Base-by-base conservation (phyloP, 306 rosid genomes). In the Albizia julibrissin region DNA sequence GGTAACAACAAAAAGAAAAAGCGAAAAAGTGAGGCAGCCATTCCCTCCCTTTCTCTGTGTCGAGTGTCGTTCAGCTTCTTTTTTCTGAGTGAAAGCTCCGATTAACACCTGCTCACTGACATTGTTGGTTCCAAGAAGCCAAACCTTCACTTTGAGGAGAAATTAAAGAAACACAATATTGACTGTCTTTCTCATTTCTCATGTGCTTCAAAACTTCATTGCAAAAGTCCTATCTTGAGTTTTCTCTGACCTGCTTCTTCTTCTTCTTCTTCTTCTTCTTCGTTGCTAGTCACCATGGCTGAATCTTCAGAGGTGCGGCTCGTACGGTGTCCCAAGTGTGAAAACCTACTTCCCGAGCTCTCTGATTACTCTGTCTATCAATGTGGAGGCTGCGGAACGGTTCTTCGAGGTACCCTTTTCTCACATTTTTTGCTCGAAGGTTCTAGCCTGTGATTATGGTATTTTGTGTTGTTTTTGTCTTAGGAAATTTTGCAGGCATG, bases 351-450 rank as follows among this genome's bases (percentile, higher is more conserved):
- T 50, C 97, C 97, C 0, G 99, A 93, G 87, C 88, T 93, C 3
- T 92, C 91, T 40, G 97, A 91, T 88, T 92, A 92, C 86, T 86
- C 97, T 82, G 92, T 93, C 49, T 93, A 91, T 78, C 97, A 90
- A 88, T 95, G 99, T 79, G 98, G 98, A 84, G 98, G 98, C 40
- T 95, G 99, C 18, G 97, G 96, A 74, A 90, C 99, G 75, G 93
- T 95, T 85, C 97, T 95, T 69, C 82, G 94, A 92, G 98, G 99
- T 93, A 83, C 29, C 43, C 67, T 52, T 62, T 75, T 22, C 6
- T 49, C 61, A 8, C 42, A 49, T 61, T 61, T 4, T 39, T 69
- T 40, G 72, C 44, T 66, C 40, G 6, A 66, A 16, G 40, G 18
- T 16, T 44, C 29, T 37, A 9, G 73, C 24, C 49, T 69, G 31